Evolutionary conservation across 2,329 filamentous ascomycete species (phyloP).

Genomic region (Fusarium incarnatum): DNA sequence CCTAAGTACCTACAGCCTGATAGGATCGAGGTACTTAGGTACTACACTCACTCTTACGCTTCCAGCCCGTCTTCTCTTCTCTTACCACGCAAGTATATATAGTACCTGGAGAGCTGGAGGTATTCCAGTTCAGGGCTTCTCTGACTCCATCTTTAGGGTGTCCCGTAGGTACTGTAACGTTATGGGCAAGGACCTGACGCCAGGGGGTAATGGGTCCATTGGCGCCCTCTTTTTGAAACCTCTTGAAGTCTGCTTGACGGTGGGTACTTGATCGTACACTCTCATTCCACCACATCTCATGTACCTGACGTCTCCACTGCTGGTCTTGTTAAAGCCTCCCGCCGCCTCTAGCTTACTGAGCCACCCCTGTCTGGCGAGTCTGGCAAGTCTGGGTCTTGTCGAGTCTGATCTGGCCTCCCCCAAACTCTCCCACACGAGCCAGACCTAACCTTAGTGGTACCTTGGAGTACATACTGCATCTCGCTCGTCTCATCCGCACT

Average conservation of each 20-base stretch:
- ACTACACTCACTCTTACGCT: neutral
- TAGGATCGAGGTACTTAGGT: neutral
- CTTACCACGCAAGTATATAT: neutral
- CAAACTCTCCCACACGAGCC: slow-evolving; percentile 37
- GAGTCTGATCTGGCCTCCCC: slow-evolving; percentile 40
- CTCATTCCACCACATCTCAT: slow-evolving; percentile 1
- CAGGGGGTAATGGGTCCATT: slow-evolving; percentile 33
- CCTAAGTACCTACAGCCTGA: neutral
- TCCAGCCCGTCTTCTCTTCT: neutral
- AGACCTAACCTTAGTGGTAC: slow-evolving; percentile 3
- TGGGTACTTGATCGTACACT: slow-evolving; percentile 8
- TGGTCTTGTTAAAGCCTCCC: slow-evolving; percentile 38
- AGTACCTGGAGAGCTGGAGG: too few species aligned
- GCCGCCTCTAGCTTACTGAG: slow-evolving; percentile 20
- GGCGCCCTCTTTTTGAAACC: slow-evolving; percentile 43
- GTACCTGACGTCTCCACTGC: slow-evolving; percentile 31
- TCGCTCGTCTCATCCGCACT: slow-evolving; percentile 33
- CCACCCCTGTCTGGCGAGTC: slow-evolving; percentile 15
- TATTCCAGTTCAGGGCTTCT: slow-evolving; percentile 12
- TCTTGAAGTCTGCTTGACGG: slow-evolving; percentile 23
- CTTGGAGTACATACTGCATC: slow-evolving; percentile 1
- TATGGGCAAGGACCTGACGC: slow-evolving; percentile 33
- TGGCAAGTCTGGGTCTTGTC: slow-evolving; percentile 22
- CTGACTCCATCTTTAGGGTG: slow-evolving; percentile 13
- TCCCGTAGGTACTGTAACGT: slow-evolving; percentile 27